phyloP scores from a whole-genome alignment of 495 filamentous ascomycete species.

The Parathielavia appendiculata region DNA sequence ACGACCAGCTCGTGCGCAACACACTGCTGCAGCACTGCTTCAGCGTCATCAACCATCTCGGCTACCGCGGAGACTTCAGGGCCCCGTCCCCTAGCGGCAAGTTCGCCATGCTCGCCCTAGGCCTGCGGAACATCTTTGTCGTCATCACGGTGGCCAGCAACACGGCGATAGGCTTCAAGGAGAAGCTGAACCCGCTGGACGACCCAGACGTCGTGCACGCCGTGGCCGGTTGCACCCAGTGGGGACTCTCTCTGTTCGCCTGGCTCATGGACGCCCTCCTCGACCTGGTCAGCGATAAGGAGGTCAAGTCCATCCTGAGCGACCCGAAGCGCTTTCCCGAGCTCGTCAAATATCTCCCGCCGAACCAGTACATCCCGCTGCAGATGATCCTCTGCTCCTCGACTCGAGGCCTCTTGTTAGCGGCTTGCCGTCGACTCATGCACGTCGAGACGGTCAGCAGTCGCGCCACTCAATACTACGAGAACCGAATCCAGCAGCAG shows the following conservation, averaged over 20 bases:
- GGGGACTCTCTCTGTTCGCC: constrained; percentile 63
- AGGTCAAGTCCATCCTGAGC: constrained; percentile 40
- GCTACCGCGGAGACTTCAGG: constrained; percentile 55
- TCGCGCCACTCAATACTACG: constrained; percentile 38
- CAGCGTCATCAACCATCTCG: constrained; percentile 64
- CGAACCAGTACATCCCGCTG: constrained; percentile 52
- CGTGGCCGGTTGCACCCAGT: constrained; percentile 53
- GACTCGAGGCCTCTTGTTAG: constrained; percentile 64
- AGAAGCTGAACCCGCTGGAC: constrained; percentile 51
- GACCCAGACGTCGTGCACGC: constrained; percentile 59
- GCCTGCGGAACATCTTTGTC: constrained; percentile 64
- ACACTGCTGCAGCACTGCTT: constrained; percentile 61
- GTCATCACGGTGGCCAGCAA: constrained; percentile 59
- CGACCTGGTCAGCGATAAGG: constrained; percentile 52
- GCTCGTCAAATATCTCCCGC: constrained; percentile 40
- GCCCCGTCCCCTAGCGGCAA: constrained; percentile 59
- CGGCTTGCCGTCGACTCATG: constrained; percentile 58
- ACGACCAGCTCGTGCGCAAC: constrained; percentile 66
- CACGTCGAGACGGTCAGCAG: constrained; percentile 42
- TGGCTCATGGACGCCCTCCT: constrained; percentile 67
- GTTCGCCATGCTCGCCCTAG: constrained; percentile 67
- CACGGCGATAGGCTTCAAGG: constrained; percentile 34
- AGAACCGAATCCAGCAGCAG: constrained; percentile 24
- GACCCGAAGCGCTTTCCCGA: constrained; percentile 45
- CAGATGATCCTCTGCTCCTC: constrained; percentile 68